Evolutionary conservation across 305 asterid species (phyloP).

Genomic region (Rubia tinctorum): DNA sequence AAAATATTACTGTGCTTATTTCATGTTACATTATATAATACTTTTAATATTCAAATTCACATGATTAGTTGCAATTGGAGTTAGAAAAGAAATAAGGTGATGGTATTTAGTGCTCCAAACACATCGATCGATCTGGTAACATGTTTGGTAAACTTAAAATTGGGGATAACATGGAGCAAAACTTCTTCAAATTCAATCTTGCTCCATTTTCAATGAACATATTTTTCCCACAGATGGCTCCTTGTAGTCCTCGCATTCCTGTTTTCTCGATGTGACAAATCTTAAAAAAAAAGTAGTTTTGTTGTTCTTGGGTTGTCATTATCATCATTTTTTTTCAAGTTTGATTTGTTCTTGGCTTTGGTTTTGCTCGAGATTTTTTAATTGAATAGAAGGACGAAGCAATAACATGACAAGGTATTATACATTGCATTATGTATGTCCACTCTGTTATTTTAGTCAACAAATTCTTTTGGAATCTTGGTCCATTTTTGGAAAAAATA

Average conservation of each 20-base stretch:
- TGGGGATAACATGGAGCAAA: constrained; percentile 95
- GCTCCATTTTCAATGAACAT: constrained; percentile 83
- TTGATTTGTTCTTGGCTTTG: constrained; percentile 50
- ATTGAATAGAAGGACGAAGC: constrained; percentile 26
- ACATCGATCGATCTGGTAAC: constrained; percentile 73
- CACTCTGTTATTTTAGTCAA: background rate
- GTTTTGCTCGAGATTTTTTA: constrained; percentile 37
- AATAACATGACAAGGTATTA: constrained; percentile 30
- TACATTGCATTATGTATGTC: constrained; percentile 32
- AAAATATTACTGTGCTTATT: too few species aligned
- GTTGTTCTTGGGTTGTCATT: constrained; percentile 49
- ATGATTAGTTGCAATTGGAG: too few species aligned
- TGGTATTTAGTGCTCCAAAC: constrained; percentile 94
- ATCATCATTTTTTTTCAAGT: constrained; percentile 53
- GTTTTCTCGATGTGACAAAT: constrained; percentile 49
- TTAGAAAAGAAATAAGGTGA: constrained; percentile 87
- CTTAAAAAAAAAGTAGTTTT: constrained; percentile 36
- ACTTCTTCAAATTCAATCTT: constrained; percentile 86
- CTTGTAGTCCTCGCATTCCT: constrained; percentile 34
- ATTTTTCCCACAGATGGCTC: constrained; percentile 27
- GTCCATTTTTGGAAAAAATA: too few species aligned
- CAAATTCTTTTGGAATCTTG: too few species aligned
- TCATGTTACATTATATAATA: too few species aligned
- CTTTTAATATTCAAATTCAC: too few species aligned
- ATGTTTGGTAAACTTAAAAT: constrained; percentile 91